These are phyloP conservation scores for Alternaria postmessia DNA, from an alignment of 2,329 filamentous ascomycete genomes.

Conservation along the genomic window DNA sequence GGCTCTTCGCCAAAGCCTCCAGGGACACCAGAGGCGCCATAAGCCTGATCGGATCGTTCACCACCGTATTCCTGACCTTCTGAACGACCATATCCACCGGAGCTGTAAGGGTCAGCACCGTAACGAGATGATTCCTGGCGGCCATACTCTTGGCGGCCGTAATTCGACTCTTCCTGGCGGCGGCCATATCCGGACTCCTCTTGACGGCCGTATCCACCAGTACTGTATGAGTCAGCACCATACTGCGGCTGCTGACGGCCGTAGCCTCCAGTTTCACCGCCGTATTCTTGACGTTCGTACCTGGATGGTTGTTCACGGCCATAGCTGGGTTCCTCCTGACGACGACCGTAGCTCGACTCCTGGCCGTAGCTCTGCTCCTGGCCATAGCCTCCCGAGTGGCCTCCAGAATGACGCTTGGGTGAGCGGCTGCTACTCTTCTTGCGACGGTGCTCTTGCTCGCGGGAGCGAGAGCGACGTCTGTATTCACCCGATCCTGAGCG, in stretches of 20 bases:
- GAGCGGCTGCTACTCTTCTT: slow-evolving; percentile 32
- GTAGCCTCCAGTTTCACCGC: slow-evolving; percentile 12
- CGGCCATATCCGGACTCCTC: slow-evolving; percentile 21
- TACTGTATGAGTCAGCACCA: slow-evolving; percentile 10
- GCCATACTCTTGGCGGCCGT: slow-evolving; percentile 7
- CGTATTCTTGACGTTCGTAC: not conserved
- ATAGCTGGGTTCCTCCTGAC: slow-evolving; percentile 16
- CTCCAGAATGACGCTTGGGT: slow-evolving; percentile 34
- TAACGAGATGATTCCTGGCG: slow-evolving; percentile 1
- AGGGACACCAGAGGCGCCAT: slow-evolving; percentile 20
- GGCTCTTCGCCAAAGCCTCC: slow-evolving; percentile 24
- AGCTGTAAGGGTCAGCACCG: slow-evolving; percentile 16
- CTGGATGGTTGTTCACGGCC: slow-evolving; percentile 4
- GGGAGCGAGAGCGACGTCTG: slow-evolving; percentile 22
- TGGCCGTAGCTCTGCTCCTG: slow-evolving; percentile 37
- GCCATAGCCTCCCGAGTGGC: slow-evolving; percentile 31
- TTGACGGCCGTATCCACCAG: slow-evolving; percentile 15
- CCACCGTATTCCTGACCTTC: slow-evolving; percentile 21
- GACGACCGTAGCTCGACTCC: slow-evolving; percentile 20
- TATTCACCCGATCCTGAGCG: slow-evolving; percentile 29
- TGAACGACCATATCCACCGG: slow-evolving; percentile 22
- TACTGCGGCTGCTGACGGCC: slow-evolving; percentile 11
- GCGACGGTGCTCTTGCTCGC: slow-evolving; percentile 26
- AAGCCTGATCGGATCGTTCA: slow-evolving; percentile 18
- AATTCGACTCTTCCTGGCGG: slow-evolving; percentile 17